These are phyloP conservation scores for Citrullus colocynthis DNA, from an alignment of 306 rosid genomes.

Conservation along the genomic window DNA sequence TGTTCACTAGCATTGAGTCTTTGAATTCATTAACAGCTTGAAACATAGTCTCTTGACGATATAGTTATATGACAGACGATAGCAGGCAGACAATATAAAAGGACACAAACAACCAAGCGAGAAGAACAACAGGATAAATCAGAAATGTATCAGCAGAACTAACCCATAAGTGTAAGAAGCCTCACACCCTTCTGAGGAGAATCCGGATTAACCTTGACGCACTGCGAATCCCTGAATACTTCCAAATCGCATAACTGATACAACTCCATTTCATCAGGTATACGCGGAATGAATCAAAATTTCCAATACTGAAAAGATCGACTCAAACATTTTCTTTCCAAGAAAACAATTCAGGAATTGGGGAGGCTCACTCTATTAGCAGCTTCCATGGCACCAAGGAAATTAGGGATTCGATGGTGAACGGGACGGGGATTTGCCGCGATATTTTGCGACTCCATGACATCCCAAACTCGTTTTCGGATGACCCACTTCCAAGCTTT, in stretches of 20 bases:
- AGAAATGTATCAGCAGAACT: constrained; percentile 5
- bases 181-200: constrained; percentile 97
- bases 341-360: background rate
- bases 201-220: constrained; percentile 94
- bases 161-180: constrained; percentile 78
- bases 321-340: background rate
- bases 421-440: constrained; percentile 77
- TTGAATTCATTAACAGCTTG: background rate
- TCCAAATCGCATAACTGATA: constrained; percentile 57
- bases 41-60: background rate
- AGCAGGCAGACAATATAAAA: background rate
- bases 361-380: constrained; percentile 38
- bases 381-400: constrained; percentile 62
- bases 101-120: background rate
- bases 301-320: background rate
- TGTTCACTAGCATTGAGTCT: background rate
- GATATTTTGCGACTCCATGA: constrained; percentile 51
- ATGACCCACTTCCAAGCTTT: constrained; percentile 95
- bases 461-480: constrained; percentile 76
- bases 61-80: background rate
- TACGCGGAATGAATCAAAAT: background rate
- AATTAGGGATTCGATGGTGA: constrained; percentile 90
- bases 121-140: background rate
- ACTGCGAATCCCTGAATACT: constrained; percentile 39
- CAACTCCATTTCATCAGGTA: constrained; percentile 9